Conservation (phyloP, 116 monocot species). For the Phalaenopsis hybrid region DNA sequence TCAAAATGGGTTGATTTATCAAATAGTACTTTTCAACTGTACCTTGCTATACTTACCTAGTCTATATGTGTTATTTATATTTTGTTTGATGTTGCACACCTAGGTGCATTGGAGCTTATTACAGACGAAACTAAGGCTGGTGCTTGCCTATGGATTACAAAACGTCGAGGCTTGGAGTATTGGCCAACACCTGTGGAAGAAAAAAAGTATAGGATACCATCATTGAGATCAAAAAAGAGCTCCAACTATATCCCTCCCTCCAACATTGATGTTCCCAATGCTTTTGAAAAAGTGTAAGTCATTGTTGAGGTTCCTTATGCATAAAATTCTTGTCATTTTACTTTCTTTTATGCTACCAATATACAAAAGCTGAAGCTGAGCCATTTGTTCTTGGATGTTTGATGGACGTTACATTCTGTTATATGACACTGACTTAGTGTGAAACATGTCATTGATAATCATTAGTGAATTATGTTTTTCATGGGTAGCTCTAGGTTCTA, state of each 20-base stretch:
- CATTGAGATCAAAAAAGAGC: conserved; percentile 28
- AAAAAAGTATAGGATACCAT: conserved; percentile 45
- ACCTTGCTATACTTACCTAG: not conserved
- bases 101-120: conserved; percentile 88
- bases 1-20: not conserved
- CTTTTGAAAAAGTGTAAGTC: conserved; percentile 76
- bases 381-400: not conserved
- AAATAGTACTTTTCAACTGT: not conserved
- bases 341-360: not conserved
- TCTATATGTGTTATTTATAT: not conserved
- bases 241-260: conserved; percentile 20
- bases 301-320: not conserved
- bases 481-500: not conserved
- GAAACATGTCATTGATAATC: not conserved
- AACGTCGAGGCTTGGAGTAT: conserved; percentile 85
- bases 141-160: conserved; percentile 87
- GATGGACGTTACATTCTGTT: not conserved
- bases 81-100: conserved; percentile 2
- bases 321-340: not conserved
- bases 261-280: conserved; percentile 42
- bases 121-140: conserved; percentile 85
- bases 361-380: not conserved
- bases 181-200: conserved; percentile 70
- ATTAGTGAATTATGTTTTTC: not conserved
- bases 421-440: not conserved